phyloP scores from a whole-genome alignment of 129 eudicot genomes.

The Escallonia herrerae region DNA sequence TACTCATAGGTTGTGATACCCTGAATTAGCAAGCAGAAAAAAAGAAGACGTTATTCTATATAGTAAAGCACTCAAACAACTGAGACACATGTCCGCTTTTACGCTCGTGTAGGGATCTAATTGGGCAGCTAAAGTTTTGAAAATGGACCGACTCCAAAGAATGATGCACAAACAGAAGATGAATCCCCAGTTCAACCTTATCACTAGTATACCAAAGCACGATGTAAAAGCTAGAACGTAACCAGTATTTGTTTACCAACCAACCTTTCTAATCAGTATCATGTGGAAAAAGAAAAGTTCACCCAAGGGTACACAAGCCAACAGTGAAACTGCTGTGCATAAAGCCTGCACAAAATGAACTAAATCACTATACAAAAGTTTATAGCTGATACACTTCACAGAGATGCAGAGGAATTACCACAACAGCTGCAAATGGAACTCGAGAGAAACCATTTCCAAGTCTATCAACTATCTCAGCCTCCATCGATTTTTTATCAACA shows the following conservation, averaged over 20 bases:
- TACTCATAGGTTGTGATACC: constrained; percentile 94
- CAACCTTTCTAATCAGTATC: constrained; percentile 84
- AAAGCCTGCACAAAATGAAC: constrained; percentile 46
- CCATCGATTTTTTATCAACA: constrained; percentile 54
- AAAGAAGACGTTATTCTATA: no score
- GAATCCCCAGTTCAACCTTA: constrained; percentile 1
- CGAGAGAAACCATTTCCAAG: constrained; percentile 91
- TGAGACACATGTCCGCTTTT: no score
- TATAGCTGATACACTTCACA: background rate
- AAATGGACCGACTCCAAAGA: background rate
- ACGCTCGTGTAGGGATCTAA: background rate
- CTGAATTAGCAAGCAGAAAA: constrained; percentile 22
- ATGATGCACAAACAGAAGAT: background rate
- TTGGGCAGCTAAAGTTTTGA: background rate
- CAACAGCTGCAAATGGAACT: constrained; percentile 90
- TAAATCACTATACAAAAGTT: background rate
- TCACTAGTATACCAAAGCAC: background rate
- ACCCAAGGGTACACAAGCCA: constrained; percentile 85
- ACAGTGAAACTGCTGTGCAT: constrained; percentile 75
- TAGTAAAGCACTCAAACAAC: no score
- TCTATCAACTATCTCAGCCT: constrained; percentile 65
- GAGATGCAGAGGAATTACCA: constrained; percentile 38
- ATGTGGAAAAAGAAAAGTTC: constrained; percentile 96
- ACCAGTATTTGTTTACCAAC: background rate
- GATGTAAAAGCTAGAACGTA: background rate